A percentile compares a stretch with the other conserved stretches of the same genome.
Conservation (phyloP, 164 flowering plant genomes). For the Protea cynaroides region DNA sequence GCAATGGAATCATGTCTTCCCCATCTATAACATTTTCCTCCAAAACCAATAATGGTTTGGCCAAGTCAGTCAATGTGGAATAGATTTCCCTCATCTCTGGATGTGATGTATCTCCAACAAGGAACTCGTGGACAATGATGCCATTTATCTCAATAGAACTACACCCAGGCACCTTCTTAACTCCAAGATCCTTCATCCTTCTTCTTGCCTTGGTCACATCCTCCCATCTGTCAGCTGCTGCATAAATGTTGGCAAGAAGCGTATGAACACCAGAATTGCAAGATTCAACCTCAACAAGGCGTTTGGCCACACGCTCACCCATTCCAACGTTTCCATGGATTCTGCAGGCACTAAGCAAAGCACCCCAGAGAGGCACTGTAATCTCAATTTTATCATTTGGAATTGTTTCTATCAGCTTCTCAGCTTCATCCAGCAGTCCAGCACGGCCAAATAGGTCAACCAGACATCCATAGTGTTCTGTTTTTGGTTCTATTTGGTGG, state of each 20-base stretch:
- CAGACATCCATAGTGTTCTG: too few species aligned
- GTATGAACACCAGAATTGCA: slow-evolving; percentile 49
- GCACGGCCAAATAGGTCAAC: slow-evolving; percentile 41
- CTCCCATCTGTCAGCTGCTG: slow-evolving; percentile 66
- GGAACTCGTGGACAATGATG: slow-evolving; percentile 39
- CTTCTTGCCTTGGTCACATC: slow-evolving; percentile 58
- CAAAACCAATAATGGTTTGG: slow-evolving; percentile 16
- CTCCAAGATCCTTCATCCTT: slow-evolving; percentile 55
- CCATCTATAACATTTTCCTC: slow-evolving; percentile 15
- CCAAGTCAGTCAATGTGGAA: slow-evolving; percentile 24
- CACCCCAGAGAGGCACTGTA: slow-evolving; percentile 54
- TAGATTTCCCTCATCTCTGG: slow-evolving; percentile 25
- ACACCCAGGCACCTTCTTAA: slow-evolving; percentile 62
- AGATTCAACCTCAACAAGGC: slow-evolving; percentile 32
- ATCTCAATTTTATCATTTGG: slow-evolving; percentile 28
- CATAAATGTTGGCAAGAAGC: slow-evolving; percentile 73
- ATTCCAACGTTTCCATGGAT: slow-evolving; percentile 53
- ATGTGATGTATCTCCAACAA: slow-evolving; percentile 42
- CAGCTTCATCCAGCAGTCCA: slow-evolving; percentile 61
- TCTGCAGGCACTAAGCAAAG: slow-evolving; percentile 70
- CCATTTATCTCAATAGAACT: slow-evolving; percentile 69
- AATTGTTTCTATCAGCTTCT: slow-evolving; percentile 35
- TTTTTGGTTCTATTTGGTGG: slow-evolving; percentile 51
- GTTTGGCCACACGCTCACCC: slow-evolving; percentile 56
- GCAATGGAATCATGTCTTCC: not conserved